These are phyloP conservation scores for Colletotrichum tropicicola DNA, from an alignment of 2,329 filamentous ascomycete genomes.

Conservation along the genomic window DNA sequence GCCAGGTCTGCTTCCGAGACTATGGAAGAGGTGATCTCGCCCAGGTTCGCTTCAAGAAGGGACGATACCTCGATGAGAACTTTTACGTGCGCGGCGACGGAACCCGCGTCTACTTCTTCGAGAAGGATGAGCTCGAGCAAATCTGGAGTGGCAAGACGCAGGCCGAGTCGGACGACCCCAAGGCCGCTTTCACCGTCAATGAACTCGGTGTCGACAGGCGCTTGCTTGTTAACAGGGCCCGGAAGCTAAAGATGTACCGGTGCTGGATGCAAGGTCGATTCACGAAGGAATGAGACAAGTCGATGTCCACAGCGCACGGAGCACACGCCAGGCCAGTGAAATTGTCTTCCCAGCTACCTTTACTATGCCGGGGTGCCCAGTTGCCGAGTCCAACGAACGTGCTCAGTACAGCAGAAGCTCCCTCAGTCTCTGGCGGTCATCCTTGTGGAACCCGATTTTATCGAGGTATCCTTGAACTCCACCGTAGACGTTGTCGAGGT, in stretches of 20 bases:
- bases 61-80: slow-evolving; percentile 92
- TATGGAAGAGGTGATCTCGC: slow-evolving; percentile 96
- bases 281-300: slow-evolving; percentile 66
- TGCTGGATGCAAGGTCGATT: slow-evolving; percentile 94
- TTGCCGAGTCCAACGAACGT: not conserved
- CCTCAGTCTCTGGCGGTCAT: slow-evolving; percentile 50
- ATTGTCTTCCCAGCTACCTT: not conserved
- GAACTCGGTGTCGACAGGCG: slow-evolving; percentile 87
- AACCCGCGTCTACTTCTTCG: slow-evolving; percentile 97
- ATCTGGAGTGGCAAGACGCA: slow-evolving; percentile 74
- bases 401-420: slow-evolving; percentile 52
- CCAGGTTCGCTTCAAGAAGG: slow-evolving; percentile 97
- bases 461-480: slow-evolving; percentile 73
- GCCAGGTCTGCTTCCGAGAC: slow-evolving; percentile 94
- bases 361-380: not conserved
- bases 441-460: slow-evolving; percentile 64
- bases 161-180: slow-evolving; percentile 36
- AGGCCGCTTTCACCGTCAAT: slow-evolving; percentile 71
- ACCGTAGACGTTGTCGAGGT: slow-evolving; percentile 71
- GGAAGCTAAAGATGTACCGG: slow-evolving; percentile 96
- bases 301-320: not conserved
- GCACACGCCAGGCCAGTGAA: not conserved
- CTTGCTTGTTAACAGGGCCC: slow-evolving; percentile 89
- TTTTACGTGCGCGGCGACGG: slow-evolving; percentile 97
- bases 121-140: slow-evolving; percentile 78